Evolutionary conservation across 495 filamentous ascomycete genomes (phyloP).

Genomic region (Trichoderma gamsii): DNA sequence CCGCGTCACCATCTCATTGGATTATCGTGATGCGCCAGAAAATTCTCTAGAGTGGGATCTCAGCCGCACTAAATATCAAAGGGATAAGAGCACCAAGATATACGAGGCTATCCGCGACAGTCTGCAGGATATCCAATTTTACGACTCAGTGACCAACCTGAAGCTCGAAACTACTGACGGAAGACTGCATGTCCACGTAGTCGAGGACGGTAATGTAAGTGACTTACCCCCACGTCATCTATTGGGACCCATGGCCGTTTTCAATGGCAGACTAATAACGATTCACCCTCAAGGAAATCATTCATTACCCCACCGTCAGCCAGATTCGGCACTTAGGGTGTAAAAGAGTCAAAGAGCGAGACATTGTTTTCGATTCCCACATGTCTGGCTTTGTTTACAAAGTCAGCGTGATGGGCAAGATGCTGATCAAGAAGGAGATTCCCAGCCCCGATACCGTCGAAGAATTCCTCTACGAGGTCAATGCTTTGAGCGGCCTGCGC

Average conservation of each 20-base stretch:
- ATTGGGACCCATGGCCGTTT: too few species aligned
- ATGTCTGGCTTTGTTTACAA: conserved; percentile 98
- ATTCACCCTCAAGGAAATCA: conserved; percentile 57
- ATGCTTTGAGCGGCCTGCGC: conserved; percentile 76
- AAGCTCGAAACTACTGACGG: conserved; percentile 89
- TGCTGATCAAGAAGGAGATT: conserved; percentile 96
- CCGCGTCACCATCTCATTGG: conserved; percentile 86
- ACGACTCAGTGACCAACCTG: conserved; percentile 90
- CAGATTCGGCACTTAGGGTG: conserved; percentile 72
- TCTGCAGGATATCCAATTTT: conserved; percentile 86
- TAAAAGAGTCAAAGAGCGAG: conserved; percentile 59
- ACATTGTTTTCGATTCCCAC: conserved; percentile 81
- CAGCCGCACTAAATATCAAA: conserved; percentile 69
- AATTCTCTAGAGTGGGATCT: conserved; percentile 85
- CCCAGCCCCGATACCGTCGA: conserved; percentile 93
- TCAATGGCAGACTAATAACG: not conserved
- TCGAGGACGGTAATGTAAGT: conserved; percentile 80
- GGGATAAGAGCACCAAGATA: conserved; percentile 90
- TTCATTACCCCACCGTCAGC: conserved; percentile 72
- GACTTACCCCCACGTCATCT: not conserved
- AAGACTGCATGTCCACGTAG: conserved; percentile 90
- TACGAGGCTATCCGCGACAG: conserved; percentile 95
- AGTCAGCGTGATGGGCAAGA: conserved; percentile 59
- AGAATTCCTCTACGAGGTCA: conserved; percentile 96
- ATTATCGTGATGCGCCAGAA: conserved; percentile 75